phyloP scores from a whole-genome alignment of 495 filamentous ascomycete species.

The Lepraria neglecta region DNA sequence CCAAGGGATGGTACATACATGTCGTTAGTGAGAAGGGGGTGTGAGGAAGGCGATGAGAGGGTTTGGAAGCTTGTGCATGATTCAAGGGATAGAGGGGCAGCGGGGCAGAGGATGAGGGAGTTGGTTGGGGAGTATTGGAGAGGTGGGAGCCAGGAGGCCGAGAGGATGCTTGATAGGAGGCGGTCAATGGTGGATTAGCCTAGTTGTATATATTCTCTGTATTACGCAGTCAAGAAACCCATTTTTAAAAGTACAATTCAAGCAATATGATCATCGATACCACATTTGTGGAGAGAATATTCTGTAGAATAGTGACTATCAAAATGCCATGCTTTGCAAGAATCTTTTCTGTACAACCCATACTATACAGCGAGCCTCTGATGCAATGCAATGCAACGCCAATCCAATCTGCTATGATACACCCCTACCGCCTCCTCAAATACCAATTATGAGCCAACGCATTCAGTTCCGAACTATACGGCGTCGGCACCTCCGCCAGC shows the following conservation, averaged over 20 bases:
- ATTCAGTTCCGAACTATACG: constrained; percentile 56
- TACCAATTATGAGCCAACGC: constrained; percentile 93
- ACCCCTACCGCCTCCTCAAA: constrained; percentile 65
- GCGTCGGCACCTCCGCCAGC: constrained; percentile 81
- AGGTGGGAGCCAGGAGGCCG: constrained; percentile 5
- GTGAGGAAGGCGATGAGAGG: constrained; percentile 46
- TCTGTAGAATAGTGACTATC: not conserved
- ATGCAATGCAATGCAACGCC: not conserved
- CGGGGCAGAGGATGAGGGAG: constrained; percentile 24
- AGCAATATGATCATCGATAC: too few relatives aligned
- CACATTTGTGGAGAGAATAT: too few relatives aligned
- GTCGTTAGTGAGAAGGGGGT: constrained; percentile 40
- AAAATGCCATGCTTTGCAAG: constrained; percentile 5
- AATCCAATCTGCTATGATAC: not conserved
- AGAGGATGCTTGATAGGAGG: not conserved
- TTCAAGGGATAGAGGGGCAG: constrained; percentile 21
- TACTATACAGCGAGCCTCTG: not conserved
- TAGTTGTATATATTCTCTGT: not conserved
- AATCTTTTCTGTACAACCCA: not conserved
- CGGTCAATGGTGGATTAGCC: not conserved
- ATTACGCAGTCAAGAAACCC: not conserved
- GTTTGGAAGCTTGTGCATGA: constrained; percentile 48
- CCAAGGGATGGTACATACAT: constrained; percentile 38
- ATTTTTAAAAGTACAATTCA: too few relatives aligned
- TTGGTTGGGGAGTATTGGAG: constrained; percentile 14